These are phyloP conservation scores for Suhomyces chickasaworum DNA, from an alignment of 1,139 yeast genomes.

Conservation along the genomic window DNA sequence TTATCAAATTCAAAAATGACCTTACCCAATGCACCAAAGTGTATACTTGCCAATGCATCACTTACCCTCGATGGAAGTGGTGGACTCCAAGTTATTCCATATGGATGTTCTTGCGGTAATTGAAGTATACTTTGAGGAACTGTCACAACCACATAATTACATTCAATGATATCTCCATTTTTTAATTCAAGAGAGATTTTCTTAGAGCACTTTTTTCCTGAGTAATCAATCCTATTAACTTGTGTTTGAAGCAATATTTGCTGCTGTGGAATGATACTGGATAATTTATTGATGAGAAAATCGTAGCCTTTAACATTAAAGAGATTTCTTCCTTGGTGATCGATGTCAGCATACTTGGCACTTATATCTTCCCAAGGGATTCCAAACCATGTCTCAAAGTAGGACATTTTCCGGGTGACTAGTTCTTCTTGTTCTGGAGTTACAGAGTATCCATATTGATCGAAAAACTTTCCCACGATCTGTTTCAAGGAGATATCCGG, in stretches of 20 bases:
- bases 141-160: constrained; percentile 65
- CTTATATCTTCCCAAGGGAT: constrained; percentile 65
- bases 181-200: constrained; percentile 13
- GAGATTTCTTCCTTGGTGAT: constrained; percentile 75
- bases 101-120: constrained; percentile 34
- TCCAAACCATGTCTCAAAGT: constrained; percentile 79
- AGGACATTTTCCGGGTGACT: constrained; percentile 55
- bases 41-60: constrained; percentile 51
- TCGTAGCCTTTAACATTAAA: constrained; percentile 63
- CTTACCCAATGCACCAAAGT: constrained; percentile 77
- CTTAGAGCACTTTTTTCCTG: constrained; percentile 19
- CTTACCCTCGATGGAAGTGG: constrained; percentile 50
- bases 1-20: constrained; percentile 69
- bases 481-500: constrained; percentile 55
- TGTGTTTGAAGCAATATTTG: constrained; percentile 46
- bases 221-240: constrained; percentile 46
- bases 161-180: constrained; percentile 24
- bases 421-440: constrained; percentile 52
- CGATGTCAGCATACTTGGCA: constrained; percentile 64
- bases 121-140: constrained; percentile 73
- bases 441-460: constrained; percentile 47
- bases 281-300: constrained; percentile 48
- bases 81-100: constrained; percentile 62
- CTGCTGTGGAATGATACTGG: constrained; percentile 38
- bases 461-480: constrained; percentile 49